Conservation (phyloP, 2,329 filamentous ascomycete species). For the Aureobasidium musti region DNA sequence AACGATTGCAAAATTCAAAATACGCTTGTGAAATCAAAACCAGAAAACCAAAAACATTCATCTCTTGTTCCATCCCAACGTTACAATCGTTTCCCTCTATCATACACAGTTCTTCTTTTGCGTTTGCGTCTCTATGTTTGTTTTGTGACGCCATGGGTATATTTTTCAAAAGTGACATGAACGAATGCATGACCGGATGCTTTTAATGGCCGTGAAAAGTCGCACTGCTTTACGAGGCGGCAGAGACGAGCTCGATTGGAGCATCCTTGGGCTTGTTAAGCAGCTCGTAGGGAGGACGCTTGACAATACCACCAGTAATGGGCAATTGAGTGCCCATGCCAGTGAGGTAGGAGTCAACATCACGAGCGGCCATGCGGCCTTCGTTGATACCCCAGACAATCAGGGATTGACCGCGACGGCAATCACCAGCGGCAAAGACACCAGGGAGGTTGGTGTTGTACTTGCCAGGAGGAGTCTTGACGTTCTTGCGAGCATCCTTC, state of each 20-base stretch:
- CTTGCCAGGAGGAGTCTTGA: conserved; percentile 86
- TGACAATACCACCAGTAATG: conserved; percentile 89
- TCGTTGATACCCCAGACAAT: conserved; percentile 99
- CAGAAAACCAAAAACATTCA: conserved; percentile 1
- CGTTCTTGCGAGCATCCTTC: conserved; percentile 89
- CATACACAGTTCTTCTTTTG: conserved; percentile 10
- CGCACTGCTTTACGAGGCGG: conserved; percentile 37
- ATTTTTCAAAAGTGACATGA: conserved; percentile 25
- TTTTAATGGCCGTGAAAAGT: conserved; percentile 3
- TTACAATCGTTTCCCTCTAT: conserved; percentile 21
- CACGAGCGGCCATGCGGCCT: conserved; percentile 86
- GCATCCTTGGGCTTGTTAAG: conserved; percentile 49
- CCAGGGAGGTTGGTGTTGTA: conserved; percentile 87
- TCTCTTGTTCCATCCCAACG: conserved; percentile 19
- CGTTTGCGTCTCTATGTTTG: conserved; percentile 2
- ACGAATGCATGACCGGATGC: conserved; percentile 13
- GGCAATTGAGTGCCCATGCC: conserved; percentile 73
- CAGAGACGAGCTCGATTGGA: conserved; percentile 44
- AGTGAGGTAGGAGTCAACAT: conserved; percentile 86
- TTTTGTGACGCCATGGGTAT: conserved; percentile 19
- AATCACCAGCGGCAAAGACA: conserved; percentile 93
- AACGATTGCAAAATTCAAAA: not conserved
- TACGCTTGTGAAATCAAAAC: conserved; percentile 7
- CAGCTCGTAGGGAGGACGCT: conserved; percentile 74
- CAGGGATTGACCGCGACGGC: conserved; percentile 87